These are phyloP conservation scores for Hirsutella minnesotensis DNA, from an alignment of 2,329 filamentous ascomycete species.

Conservation along the genomic window DNA sequence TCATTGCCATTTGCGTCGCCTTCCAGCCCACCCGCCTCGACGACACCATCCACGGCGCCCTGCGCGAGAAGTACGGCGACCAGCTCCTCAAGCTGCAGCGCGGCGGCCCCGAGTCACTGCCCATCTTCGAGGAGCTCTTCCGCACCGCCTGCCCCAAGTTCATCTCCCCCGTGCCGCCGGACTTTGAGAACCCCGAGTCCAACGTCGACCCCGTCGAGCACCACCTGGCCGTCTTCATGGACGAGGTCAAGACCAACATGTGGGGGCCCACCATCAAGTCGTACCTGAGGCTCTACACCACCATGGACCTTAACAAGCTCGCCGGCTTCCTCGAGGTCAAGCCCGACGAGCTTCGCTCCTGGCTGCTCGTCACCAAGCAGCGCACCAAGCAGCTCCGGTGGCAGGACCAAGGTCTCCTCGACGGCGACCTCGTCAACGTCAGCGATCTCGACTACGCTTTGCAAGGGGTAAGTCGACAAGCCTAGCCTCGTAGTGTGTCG, in stretches of 20 bases:
- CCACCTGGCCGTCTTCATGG: slow-evolving; percentile 97
- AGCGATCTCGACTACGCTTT: slow-evolving; percentile 96
- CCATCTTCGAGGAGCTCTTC: slow-evolving; percentile 98
- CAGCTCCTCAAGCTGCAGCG: slow-evolving; percentile 95
- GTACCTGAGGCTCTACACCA: slow-evolving; percentile 97
- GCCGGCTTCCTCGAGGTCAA: slow-evolving; percentile 94
- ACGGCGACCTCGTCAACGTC: slow-evolving; percentile 85
- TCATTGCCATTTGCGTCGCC: slow-evolving; percentile 96
- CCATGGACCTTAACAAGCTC: slow-evolving; percentile 97
- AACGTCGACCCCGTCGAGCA: slow-evolving; percentile 97
- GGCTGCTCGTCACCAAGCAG: slow-evolving; percentile 97
- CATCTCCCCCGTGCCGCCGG: slow-evolving; percentile 91
- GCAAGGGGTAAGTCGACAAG: slow-evolving; percentile 61
- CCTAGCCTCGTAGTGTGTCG: slow-evolving; percentile 10
- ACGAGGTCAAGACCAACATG: slow-evolving; percentile 99
- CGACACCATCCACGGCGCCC: slow-evolving; percentile 96
- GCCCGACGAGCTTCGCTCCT: slow-evolving; percentile 88
- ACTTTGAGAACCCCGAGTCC: slow-evolving; percentile 92
- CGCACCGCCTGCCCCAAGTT: slow-evolving; percentile 97
- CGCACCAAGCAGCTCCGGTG: slow-evolving; percentile 92
- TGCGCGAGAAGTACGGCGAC: slow-evolving; percentile 98
- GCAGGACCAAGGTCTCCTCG: slow-evolving; percentile 75
- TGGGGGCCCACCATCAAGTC: slow-evolving; percentile 96
- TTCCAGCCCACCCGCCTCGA: slow-evolving; percentile 96
- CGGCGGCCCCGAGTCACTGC: slow-evolving; percentile 87